Percentiles rank a stretch among this genome's conserved stretches.
Conservation (phyloP, 208 protist species). For the Herpetomonas samuelpessoai region DNA sequence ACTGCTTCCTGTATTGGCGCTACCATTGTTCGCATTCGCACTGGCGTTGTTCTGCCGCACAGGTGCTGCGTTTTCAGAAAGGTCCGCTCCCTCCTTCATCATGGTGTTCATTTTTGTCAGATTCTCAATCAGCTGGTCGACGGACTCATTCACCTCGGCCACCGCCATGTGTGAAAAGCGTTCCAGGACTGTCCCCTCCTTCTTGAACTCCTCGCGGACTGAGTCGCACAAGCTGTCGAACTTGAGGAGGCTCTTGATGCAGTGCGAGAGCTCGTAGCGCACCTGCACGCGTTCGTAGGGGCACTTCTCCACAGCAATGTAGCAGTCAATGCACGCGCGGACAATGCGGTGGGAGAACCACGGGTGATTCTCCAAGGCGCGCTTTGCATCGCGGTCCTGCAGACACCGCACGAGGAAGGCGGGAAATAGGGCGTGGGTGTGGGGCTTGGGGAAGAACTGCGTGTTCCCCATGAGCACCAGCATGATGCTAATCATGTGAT, state of each 20-base stretch:
- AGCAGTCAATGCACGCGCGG: constrained; percentile 80
- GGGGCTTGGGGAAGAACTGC: constrained; percentile 85
- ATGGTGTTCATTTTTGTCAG: constrained; percentile 81
- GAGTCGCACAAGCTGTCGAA: constrained; percentile 66
- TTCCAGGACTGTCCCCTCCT: constrained; percentile 68
- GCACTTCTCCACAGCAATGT: constrained; percentile 89
- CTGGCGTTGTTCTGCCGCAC: constrained; percentile 2
- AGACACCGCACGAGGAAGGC: constrained; percentile 59
- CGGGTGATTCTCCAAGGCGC: constrained; percentile 61
- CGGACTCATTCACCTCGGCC: constrained; percentile 81
- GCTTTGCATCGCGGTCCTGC: constrained; percentile 41
- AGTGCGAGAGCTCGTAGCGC: constrained; percentile 81
- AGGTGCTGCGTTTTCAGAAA: constrained; percentile 48
- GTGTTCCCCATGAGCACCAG: constrained; percentile 91
- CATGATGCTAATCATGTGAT: constrained; percentile 80
- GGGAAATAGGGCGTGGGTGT: constrained; percentile 87
- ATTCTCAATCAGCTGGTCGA: constrained; percentile 81
- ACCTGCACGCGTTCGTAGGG: constrained; percentile 81
- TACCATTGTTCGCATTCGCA: constrained; percentile 10
- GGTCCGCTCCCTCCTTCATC: constrained; percentile 57
- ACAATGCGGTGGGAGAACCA: constrained; percentile 84
- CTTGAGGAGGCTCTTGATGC: constrained; percentile 68
- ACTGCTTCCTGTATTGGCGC: not conserved
- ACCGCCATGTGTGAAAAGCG: constrained; percentile 90
- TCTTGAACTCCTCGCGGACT: constrained; percentile 72